A percentile compares a stretch with the other conserved stretches of the same genome.
Conservation (phyloP, 1,139 yeast species). For the Suhomyces chickasaworum region DNA sequence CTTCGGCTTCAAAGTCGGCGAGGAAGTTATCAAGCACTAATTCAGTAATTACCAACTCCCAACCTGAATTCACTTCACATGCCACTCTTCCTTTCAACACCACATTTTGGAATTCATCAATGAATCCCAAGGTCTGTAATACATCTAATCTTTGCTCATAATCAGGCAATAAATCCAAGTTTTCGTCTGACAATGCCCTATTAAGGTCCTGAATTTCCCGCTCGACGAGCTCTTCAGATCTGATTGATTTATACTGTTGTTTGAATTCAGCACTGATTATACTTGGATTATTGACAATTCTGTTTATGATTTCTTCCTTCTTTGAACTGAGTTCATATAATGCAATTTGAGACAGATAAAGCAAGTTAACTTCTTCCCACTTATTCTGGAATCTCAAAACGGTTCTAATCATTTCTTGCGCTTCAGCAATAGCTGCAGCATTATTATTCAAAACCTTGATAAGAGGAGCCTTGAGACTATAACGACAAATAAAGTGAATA, state of each 20-base stretch:
- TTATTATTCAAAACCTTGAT: slow-evolving; percentile 49
- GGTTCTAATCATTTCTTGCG: slow-evolving; percentile 42
- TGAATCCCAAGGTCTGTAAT: slow-evolving; percentile 70
- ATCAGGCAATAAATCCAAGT: slow-evolving; percentile 86
- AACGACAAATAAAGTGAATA: slow-evolving; percentile 55
- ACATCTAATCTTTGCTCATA: slow-evolving; percentile 87
- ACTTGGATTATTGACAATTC: slow-evolving; percentile 32
- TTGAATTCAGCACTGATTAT: slow-evolving; percentile 47
- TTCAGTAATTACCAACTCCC: slow-evolving; percentile 89
- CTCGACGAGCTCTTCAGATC: slow-evolving; percentile 48
- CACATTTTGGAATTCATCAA: slow-evolving; percentile 76
- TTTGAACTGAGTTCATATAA: slow-evolving; percentile 54
- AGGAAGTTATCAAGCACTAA: slow-evolving; percentile 85
- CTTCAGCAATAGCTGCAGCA: slow-evolving; percentile 41
- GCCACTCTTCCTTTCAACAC: slow-evolving; percentile 85
- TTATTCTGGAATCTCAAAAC: slow-evolving; percentile 45
- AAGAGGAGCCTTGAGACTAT: slow-evolving; percentile 43
- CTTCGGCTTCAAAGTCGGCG: slow-evolving; percentile 93
- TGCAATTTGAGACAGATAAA: slow-evolving; percentile 49
- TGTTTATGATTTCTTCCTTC: slow-evolving; percentile 41
- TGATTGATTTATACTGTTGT: slow-evolving; percentile 49
- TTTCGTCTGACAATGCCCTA: slow-evolving; percentile 76
- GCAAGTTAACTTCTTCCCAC: slow-evolving; percentile 50
- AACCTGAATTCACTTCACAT: slow-evolving; percentile 85
- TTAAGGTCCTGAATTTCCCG: slow-evolving; percentile 58